Conservation (phyloP, 2,329 filamentous ascomycete genomes). For the Fusarium neocosmosporiellum region DNA sequence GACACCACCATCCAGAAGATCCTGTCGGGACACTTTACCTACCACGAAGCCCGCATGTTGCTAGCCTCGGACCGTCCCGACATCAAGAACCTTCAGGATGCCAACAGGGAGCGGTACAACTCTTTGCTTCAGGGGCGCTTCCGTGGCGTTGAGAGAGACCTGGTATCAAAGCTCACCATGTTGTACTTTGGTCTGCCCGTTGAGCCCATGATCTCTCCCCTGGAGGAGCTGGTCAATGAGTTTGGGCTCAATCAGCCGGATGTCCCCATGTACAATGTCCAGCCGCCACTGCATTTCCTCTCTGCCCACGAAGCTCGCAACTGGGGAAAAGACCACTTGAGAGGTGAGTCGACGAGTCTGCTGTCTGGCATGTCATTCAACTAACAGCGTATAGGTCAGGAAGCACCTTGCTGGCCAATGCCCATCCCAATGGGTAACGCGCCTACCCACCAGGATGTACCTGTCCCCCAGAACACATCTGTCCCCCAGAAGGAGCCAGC, state of each 20-base stretch:
- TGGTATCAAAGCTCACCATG: slow-evolving; percentile 58
- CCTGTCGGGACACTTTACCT: slow-evolving; percentile 49
- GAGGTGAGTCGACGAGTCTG: slow-evolving; percentile 21
- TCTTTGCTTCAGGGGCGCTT: slow-evolving; percentile 48
- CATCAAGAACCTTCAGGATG: slow-evolving; percentile 47
- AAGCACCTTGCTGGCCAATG: slow-evolving; percentile 10
- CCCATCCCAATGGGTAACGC: neutral
- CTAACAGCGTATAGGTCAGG: slow-evolving; percentile 24
- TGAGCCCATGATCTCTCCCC: slow-evolving; percentile 47
- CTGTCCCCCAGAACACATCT: neutral
- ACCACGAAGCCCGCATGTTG: slow-evolving; percentile 49
- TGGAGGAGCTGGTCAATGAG: slow-evolving; percentile 40
- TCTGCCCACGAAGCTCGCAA: slow-evolving; percentile 46
- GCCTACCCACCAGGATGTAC: neutral
- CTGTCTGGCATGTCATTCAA: accelerated
- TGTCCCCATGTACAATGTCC: slow-evolving; percentile 24
- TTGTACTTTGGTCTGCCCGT: slow-evolving; percentile 61
- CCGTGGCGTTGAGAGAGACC: slow-evolving; percentile 37
- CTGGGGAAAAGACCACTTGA: slow-evolving; percentile 42
- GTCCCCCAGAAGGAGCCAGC: neutral
- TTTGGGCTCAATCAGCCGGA: slow-evolving; percentile 27
- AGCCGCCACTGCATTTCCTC: slow-evolving; percentile 48
- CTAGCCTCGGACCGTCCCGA: slow-evolving; percentile 41
- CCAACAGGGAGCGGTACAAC: slow-evolving; percentile 46
- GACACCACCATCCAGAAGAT: slow-evolving; percentile 44